Evolutionary conservation across 768 basidiomycete species (phyloP).

Genomic region (Mrakia gelida): DNA sequence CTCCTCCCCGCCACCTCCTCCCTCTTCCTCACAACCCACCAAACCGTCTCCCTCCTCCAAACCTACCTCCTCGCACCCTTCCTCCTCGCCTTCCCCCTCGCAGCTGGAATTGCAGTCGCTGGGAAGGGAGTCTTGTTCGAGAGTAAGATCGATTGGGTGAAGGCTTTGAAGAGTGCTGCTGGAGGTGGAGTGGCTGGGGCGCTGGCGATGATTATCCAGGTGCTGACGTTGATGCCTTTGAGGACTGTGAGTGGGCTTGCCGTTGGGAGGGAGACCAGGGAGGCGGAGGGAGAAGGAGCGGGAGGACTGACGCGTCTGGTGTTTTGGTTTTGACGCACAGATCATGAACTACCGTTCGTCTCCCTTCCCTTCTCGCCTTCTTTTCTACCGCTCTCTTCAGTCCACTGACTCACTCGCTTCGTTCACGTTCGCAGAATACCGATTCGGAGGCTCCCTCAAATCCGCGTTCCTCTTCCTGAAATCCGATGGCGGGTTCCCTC

Average conservation of each 20-base stretch:
- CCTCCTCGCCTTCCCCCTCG: conserved; percentile 25
- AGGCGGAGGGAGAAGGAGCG: background rate
- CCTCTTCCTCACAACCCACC: conserved; percentile 13
- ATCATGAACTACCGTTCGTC: conserved; percentile 97
- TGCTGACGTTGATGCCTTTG: conserved; percentile 86
- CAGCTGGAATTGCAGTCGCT: conserved; percentile 21
- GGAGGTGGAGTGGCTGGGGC: conserved; percentile 90
- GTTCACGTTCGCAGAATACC: conserved; percentile 27
- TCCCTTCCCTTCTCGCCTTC: conserved; percentile 16
- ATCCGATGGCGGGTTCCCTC: conserved; percentile 68
- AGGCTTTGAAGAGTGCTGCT: conserved; percentile 72
- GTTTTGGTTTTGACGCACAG: background rate
- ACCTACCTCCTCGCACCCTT: conserved; percentile 23
- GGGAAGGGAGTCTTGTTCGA: conserved; percentile 30
- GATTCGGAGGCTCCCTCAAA: conserved; percentile 70
- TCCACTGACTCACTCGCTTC: background rate
- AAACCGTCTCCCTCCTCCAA: conserved; percentile 19
- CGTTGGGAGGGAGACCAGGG: background rate
- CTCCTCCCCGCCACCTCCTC: conserved; percentile 15
- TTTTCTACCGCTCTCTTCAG: no score
- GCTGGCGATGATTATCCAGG: conserved; percentile 88
- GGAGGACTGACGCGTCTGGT: background rate
- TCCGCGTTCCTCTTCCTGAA: conserved; percentile 64
- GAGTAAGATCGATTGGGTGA: conserved; percentile 68
- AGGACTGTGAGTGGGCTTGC: conserved; percentile 43